Percentiles rank a stretch among this genome's conserved stretches.
These are phyloP conservation scores for Podila verticillata DNA, from an alignment of 192 early-diverging fungal species.

Conservation along the genomic window DNA sequence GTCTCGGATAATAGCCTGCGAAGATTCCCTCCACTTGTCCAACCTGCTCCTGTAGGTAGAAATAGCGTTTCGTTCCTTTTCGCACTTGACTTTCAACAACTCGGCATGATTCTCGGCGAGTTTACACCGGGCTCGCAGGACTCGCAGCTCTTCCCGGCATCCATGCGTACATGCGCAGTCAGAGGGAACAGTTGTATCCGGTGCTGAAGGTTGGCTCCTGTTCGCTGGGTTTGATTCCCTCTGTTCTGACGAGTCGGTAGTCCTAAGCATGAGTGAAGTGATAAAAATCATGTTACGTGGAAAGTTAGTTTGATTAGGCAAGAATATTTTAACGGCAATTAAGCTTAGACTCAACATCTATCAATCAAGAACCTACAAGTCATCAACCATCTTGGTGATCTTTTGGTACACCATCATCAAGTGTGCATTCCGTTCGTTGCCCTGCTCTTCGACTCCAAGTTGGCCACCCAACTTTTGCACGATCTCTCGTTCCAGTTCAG, in stretches of 20 bases:
- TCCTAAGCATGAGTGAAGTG: no score
- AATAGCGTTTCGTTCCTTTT: background rate
- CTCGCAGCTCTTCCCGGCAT: slow-evolving; percentile 29
- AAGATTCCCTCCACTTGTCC: slow-evolving; percentile 26
- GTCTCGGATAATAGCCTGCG: background rate
- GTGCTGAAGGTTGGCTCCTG: slow-evolving; percentile 5
- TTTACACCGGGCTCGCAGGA: slow-evolving; percentile 19
- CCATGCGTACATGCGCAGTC: slow-evolving; percentile 13
- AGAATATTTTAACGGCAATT: no score
- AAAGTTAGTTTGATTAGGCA: no score
- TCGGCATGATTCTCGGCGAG: slow-evolving; percentile 24
- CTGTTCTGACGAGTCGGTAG: no score
- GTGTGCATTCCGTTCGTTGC: no score
- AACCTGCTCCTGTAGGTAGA: slow-evolving; percentile 19
- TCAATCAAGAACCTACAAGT: background rate
- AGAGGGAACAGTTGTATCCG: background rate
- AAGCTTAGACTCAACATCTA: no score
- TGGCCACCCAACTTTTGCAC: no score
- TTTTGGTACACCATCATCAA: no score
- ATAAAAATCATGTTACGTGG: no score
- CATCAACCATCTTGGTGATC: background rate
- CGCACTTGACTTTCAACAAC: slow-evolving; percentile 17
- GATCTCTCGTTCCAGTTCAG: slow-evolving; percentile 23
- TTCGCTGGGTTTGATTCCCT: background rate
- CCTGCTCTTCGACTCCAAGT: no score